Conservation (phyloP, 768 basidiomycete species). For the Termitomyces sp. region DNA sequence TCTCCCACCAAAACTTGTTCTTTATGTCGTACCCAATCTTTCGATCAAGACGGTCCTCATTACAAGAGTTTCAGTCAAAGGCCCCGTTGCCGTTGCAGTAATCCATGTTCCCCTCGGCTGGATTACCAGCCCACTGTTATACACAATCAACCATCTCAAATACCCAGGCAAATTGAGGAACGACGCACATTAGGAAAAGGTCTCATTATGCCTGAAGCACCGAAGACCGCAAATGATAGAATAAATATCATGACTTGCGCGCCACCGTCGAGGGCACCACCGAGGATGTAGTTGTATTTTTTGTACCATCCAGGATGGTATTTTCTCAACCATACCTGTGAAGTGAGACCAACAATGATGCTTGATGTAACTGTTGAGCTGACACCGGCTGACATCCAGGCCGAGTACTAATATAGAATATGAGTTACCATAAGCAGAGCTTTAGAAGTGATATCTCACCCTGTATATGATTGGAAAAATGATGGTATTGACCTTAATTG, state of each 20-base stretch:
- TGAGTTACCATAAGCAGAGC: not conserved
- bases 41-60: too few relatives aligned
- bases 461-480: conserved; percentile 56
- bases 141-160: not conserved
- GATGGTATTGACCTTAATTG: conserved; percentile 43
- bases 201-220: conserved; percentile 44
- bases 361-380: conserved; percentile 47
- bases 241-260: conserved; percentile 64
- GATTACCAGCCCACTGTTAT: conserved; percentile 52
- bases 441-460: conserved; percentile 22
- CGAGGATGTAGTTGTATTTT: conserved; percentile 63
- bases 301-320: conserved; percentile 66
- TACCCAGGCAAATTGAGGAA: not conserved
- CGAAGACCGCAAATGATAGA: conserved; percentile 62
- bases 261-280: conserved; percentile 64
- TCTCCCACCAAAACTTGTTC: too few relatives aligned
- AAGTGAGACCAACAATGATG: conserved; percentile 50
- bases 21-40: too few relatives aligned
- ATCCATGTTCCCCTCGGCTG: conserved; percentile 47
- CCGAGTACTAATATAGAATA: conserved; percentile 26
- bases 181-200: conserved; percentile 45
- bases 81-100: conserved; percentile 60
- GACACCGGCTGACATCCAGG: conserved; percentile 47
- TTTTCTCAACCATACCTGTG: conserved; percentile 56
- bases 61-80: conserved; percentile 24